phyloP scores from a whole-genome alignment of 805 yeast species.

The Saccharomyces kudriavzevii region DNA sequence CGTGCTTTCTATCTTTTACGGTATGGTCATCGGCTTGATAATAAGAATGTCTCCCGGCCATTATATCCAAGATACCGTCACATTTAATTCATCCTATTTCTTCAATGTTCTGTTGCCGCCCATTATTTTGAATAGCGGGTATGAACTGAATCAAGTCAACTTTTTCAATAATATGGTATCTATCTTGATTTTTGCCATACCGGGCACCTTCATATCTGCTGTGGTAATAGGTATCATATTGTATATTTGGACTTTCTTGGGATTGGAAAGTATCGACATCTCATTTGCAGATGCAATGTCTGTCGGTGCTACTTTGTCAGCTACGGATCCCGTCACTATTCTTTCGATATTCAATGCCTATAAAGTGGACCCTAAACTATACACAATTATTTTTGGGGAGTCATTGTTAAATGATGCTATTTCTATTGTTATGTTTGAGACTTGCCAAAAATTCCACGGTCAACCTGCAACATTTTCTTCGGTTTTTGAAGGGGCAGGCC shows the following conservation, averaged over 20 bases:
- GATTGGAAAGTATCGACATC: conserved; percentile 77
- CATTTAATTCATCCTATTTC: conserved; percentile 88
- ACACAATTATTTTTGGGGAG: conserved; percentile 96
- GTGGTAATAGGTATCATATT: conserved; percentile 82
- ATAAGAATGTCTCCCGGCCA: conserved; percentile 92
- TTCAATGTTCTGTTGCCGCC: conserved; percentile 94
- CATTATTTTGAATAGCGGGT: conserved; percentile 90
- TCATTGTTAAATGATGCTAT: conserved; percentile 93
- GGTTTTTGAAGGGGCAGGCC: conserved; percentile 88
- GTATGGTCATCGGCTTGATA: conserved; percentile 89
- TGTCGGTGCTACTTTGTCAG: conserved; percentile 95
- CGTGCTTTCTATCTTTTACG: conserved; percentile 89
- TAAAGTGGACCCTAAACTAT: conserved; percentile 94
- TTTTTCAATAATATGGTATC: conserved; percentile 89
- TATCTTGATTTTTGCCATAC: conserved; percentile 88
- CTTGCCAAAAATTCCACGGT: conserved; percentile 94
- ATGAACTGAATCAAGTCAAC: conserved; percentile 91
- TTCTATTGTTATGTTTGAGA: conserved; percentile 97
- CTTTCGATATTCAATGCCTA: conserved; percentile 93
- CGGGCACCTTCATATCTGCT: conserved; percentile 91
- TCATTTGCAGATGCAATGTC: conserved; percentile 96
- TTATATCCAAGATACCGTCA: conserved; percentile 92
- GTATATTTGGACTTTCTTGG: conserved; percentile 84
- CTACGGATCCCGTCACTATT: conserved; percentile 97
- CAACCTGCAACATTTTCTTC: conserved; percentile 64